Evolutionary conservation across 176 grass and related monocot species (phyloP).

Genomic region (Hyparrhenia diplandra): DNA sequence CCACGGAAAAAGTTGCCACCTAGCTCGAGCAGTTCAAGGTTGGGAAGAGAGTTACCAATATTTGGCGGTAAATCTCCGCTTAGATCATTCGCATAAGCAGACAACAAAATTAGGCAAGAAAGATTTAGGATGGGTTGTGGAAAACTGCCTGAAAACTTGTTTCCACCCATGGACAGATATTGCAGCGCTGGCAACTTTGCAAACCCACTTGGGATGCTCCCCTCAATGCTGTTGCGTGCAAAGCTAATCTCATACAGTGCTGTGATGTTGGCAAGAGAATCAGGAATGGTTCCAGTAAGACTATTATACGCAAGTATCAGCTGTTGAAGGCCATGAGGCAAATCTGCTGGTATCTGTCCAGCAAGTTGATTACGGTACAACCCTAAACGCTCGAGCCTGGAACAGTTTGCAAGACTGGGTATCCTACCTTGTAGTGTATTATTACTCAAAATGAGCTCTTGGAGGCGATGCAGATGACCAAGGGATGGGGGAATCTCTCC

Average conservation of each 20-base stretch:
- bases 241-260: background rate
- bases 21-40: background rate
- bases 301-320: no score
- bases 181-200: background rate
- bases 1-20: background rate
- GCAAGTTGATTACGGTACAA: no score
- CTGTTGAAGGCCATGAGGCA: no score
- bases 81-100: background rate
- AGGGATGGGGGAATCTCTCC: no score
- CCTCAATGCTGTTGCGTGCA: background rate
- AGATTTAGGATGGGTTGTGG: background rate
- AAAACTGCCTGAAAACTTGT: constrained; percentile 4
- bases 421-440: no score
- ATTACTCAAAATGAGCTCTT: no score
- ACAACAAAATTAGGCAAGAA: constrained; percentile 16
- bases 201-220: constrained; percentile 18
- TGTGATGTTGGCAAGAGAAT: background rate
- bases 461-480: no score
- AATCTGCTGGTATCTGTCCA: no score
- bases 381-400: no score
- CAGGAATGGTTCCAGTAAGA: no score
- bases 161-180: background rate
- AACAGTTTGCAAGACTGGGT: no score
- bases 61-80: background rate
- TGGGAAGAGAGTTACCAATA: background rate